Percentiles rank a stretch among this genome's conserved stretches.
Conservation (phyloP, 108 stramenopile genomes). For the Asterionellopsis glacialis region DNA sequence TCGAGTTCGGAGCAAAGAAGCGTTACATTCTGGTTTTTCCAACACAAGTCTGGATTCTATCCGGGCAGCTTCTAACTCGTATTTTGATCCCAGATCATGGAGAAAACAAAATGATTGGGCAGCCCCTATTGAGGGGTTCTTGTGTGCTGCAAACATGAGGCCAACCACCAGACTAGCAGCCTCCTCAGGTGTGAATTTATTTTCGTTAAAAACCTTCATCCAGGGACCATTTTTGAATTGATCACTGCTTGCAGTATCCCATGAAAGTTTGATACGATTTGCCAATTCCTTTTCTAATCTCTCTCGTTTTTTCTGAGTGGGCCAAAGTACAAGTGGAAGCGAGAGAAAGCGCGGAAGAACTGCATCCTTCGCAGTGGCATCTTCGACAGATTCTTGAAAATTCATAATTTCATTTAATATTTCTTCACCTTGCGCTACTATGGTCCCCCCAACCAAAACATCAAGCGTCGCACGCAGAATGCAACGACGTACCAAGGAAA, state of each 20-base stretch:
- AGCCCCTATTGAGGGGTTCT: conserved; percentile 56
- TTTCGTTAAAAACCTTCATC: conserved; percentile 11
- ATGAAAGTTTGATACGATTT: conserved; percentile 12
- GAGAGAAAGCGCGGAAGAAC: conserved; percentile 37
- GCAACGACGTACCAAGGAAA: conserved; percentile 31
- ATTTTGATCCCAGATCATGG: conserved; percentile 1
- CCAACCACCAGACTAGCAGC: conserved; percentile 45
- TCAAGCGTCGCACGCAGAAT: conserved; percentile 29
- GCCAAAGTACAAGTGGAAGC: conserved; percentile 26
- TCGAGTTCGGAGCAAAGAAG: background rate
- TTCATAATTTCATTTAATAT: conserved; percentile 11
- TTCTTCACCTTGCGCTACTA: conserved; percentile 16
- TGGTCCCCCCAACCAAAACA: conserved; percentile 18
- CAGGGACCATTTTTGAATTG: conserved; percentile 20
- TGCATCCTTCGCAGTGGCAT: conserved; percentile 47
- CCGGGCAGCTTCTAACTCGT: background rate
- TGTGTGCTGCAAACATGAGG: conserved; percentile 60
- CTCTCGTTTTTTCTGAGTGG: conserved; percentile 23
- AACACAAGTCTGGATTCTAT: conserved; percentile 6
- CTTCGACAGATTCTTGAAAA: conserved; percentile 39
- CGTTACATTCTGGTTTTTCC: background rate
- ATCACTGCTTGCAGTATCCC: conserved; percentile 8
- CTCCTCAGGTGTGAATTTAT: conserved; percentile 2
- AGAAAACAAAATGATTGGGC: conserved; percentile 40
- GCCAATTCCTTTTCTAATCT: conserved; percentile 10